A percentile compares a stretch with the other conserved stretches of the same genome.
Conservation (phyloP, 2,329 filamentous ascomycete species). For the Apiospora saccharicola region DNA sequence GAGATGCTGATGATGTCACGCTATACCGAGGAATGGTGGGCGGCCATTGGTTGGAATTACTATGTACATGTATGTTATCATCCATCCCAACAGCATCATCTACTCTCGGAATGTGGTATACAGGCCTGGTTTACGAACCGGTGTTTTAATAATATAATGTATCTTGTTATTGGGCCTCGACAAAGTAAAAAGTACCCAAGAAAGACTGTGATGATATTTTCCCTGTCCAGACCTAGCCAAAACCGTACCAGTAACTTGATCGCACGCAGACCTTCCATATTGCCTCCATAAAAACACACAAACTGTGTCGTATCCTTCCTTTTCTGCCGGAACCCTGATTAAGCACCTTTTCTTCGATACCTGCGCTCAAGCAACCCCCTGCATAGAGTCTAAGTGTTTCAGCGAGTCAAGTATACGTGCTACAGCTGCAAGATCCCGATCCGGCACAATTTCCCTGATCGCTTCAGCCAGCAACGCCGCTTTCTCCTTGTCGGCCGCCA, state of each 20-base stretch:
- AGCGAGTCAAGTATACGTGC: not conserved
- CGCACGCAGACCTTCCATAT: not conserved
- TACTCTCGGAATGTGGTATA: not conserved
- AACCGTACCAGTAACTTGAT: not conserved
- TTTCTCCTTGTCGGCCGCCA: not conserved
- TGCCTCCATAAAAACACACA: not conserved
- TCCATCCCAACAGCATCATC: not conserved
- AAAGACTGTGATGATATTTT: not conserved
- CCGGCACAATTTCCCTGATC: not conserved
- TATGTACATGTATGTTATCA: not conserved
- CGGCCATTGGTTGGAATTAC: not conserved
- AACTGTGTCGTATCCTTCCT: not conserved
- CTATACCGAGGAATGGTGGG: constrained; percentile 1
- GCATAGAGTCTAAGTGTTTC: not conserved
- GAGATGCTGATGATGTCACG: constrained; percentile 25
- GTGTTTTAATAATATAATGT: not conserved
- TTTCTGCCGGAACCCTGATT: not conserved
- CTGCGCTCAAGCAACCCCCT: not conserved
- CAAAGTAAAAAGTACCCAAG: not conserved
- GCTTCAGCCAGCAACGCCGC: not conserved
- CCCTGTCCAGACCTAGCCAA: not conserved
- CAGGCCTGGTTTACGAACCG: not conserved
- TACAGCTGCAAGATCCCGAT: not conserved
- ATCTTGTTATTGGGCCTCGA: not conserved
- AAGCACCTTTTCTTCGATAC: not conserved